These are phyloP conservation scores for Pleurotus pulmonarius DNA, from an alignment of 768 basidiomycete genomes.

Conservation along the genomic window DNA sequence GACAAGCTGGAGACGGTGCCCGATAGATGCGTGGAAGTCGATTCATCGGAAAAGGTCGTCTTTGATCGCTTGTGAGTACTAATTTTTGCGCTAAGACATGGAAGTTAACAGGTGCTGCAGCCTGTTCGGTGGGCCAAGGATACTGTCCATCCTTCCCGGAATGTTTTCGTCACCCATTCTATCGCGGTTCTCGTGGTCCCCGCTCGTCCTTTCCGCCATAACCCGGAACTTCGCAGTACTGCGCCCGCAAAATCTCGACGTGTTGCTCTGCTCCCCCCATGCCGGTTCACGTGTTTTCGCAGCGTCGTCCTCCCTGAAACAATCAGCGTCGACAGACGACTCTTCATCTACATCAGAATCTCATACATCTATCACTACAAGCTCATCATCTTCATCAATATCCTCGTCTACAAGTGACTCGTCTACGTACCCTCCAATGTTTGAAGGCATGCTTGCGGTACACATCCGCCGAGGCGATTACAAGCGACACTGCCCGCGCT, in stretches of 20 bases:
- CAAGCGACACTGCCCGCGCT: slow-evolving; percentile 47
- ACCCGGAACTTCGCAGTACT: slow-evolving; percentile 43
- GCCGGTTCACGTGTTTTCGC: not conserved
- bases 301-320: not conserved
- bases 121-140: slow-evolving; percentile 38
- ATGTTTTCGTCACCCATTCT: slow-evolving; percentile 48
- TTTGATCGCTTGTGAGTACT: slow-evolving; percentile 47
- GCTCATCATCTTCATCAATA: not conserved
- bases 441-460: slow-evolving; percentile 46
- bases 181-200: slow-evolving; percentile 48
- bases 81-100: not conserved
- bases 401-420: slow-evolving; percentile 11
- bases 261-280: slow-evolving; percentile 14
- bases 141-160: slow-evolving; percentile 39
- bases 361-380: slow-evolving; percentile 10
- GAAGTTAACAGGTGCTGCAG: slow-evolving; percentile 18
- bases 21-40: slow-evolving; percentile 41
- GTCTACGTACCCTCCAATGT: slow-evolving; percentile 9
- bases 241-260: slow-evolving; percentile 20
- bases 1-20: slow-evolving; percentile 29
- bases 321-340: slow-evolving; percentile 13
- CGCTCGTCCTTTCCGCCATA: slow-evolving; percentile 46
- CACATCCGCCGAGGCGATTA: slow-evolving; percentile 60
- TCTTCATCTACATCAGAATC: slow-evolving; percentile 3
- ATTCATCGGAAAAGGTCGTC: slow-evolving; percentile 32